These are phyloP conservation scores for Aspergillus brasiliensis DNA, from an alignment of 2,329 filamentous ascomycete genomes.

Conservation along the genomic window DNA sequence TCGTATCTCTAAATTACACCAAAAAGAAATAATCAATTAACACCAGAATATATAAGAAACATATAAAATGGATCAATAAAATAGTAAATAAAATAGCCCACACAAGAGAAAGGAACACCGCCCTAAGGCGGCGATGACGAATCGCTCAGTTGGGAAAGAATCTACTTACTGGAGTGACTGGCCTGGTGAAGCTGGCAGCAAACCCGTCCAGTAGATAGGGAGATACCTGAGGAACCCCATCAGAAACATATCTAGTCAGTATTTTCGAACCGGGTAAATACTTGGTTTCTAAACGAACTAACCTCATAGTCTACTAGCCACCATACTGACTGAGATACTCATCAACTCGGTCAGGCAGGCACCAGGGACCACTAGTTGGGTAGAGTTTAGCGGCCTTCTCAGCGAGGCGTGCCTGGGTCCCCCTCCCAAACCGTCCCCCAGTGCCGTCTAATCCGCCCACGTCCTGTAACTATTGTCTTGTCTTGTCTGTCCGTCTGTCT, in stretches of 20 bases:
- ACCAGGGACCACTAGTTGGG: slow-evolving; percentile 5
- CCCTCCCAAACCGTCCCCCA: background rate
- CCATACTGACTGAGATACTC: background rate
- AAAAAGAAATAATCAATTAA: too few relatives aligned
- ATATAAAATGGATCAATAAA: too few relatives aligned
- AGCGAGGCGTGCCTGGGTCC: background rate
- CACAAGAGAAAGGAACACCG: too few relatives aligned
- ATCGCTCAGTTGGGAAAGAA: too few relatives aligned
- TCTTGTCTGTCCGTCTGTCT: background rate
- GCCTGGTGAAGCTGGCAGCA: too few relatives aligned
- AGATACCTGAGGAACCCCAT: background rate
- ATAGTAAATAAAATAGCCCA: too few relatives aligned
- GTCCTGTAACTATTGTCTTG: background rate
- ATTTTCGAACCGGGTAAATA: background rate
- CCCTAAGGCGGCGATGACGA: background rate
- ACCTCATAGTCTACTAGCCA: too few relatives aligned
- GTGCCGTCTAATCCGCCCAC: background rate
- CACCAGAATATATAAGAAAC: too few relatives aligned
- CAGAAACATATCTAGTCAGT: too few relatives aligned
- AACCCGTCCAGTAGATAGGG: background rate
- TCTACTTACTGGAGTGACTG: too few relatives aligned
- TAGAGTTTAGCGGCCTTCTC: background rate
- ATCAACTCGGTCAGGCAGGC: background rate
- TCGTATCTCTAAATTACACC: too few relatives aligned
- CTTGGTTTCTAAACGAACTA: too few relatives aligned